Base-by-base conservation (phyloP, 1,284 basidiomycete species). In the Apiotrichum mycotoxinovorans region DNA sequence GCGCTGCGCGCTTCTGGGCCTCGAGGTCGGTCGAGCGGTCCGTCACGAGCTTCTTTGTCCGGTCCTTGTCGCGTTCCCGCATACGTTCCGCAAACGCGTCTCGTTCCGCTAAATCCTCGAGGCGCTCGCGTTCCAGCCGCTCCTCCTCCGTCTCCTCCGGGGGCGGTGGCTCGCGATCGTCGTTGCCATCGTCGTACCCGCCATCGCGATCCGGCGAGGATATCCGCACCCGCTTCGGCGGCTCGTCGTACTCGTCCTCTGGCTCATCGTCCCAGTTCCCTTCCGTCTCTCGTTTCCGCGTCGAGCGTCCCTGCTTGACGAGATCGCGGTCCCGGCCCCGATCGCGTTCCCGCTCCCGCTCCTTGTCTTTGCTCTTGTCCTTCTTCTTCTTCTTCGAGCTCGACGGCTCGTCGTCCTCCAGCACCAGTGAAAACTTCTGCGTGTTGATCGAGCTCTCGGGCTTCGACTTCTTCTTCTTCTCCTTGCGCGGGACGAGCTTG, bases 71-170 rank as follows among this genome's bases (percentile, higher is more conserved):
- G 58, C 87, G 86, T 57, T 87, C 83, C 68, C 84, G 85, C 67
- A 98, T 84, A 7, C 95, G 86, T 63, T 90, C 86, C 0, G 95
- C 89, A 68, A 98, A 97, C 35, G 88, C 93, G 73, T 98, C 95
- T 58, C 95, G 82, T 63, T 97, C 95, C 56, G 83, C 82, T 15
- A 90, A 64, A 67, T 98, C 95, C 68, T 87, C 83, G 52, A 86
- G 60, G 26, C 91, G 81, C 69, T 93, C 88, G 43, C 84, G 80
- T 77, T 93, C 92, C 66, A 75, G 82, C 47, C 86, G 80, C 35
- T 78, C 79, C 5, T 85, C 87, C 67, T 88, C 87, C 7, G 80
- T 76, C 57, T 88, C 86, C 58, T 83, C 70, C 3, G 66, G 58
- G 26, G 49, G 50, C 42, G 52, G 57, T 12, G 54, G 47, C 41